These are phyloP conservation scores for Erigeron canadensis DNA, from an alignment of 129 eudicot species.

Conservation along the genomic window DNA sequence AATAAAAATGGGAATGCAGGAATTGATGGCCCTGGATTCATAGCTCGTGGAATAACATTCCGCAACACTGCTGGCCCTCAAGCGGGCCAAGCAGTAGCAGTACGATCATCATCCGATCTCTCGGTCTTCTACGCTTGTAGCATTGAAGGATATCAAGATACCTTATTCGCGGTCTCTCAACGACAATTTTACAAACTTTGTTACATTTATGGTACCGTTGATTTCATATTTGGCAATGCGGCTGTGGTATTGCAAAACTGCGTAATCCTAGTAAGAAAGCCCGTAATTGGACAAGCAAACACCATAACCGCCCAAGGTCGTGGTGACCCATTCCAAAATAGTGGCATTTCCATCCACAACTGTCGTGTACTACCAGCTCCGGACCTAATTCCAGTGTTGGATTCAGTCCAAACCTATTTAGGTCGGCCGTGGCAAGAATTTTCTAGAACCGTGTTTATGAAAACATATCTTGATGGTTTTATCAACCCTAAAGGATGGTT, in stretches of 20 bases:
- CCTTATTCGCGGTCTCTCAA: constrained; percentile 69
- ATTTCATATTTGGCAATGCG: constrained; percentile 82
- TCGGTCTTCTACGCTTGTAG: constrained; percentile 73
- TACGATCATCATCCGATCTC: constrained; percentile 75
- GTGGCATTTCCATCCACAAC: constrained; percentile 72
- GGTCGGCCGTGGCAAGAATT: constrained; percentile 86
- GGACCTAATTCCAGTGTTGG: constrained; percentile 45
- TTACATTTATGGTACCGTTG: constrained; percentile 70
- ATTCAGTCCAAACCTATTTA: constrained; percentile 45
- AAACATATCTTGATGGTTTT: constrained; percentile 47
- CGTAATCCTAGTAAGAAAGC: constrained; percentile 48
- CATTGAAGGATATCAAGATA: constrained; percentile 81
- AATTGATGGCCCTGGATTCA: constrained; percentile 68
- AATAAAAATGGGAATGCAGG: constrained; percentile 35
- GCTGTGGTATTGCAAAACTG: constrained; percentile 82
- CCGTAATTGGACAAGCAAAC: constrained; percentile 62
- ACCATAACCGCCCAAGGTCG: constrained; percentile 81
- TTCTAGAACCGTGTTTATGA: constrained; percentile 62
- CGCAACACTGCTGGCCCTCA: constrained; percentile 80
- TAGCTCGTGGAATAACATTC: constrained; percentile 79
- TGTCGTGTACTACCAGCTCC: constrained; percentile 47
- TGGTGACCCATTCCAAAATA: constrained; percentile 71
- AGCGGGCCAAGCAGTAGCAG: constrained; percentile 73
- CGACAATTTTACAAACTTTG: constrained; percentile 79
- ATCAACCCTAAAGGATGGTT: constrained; percentile 65